Evolutionary conservation across 192 early-diverging fungal species (phyloP), one percentile per base, ranked within the genome.

Genomic region (Entrophospora sp.): DNA sequence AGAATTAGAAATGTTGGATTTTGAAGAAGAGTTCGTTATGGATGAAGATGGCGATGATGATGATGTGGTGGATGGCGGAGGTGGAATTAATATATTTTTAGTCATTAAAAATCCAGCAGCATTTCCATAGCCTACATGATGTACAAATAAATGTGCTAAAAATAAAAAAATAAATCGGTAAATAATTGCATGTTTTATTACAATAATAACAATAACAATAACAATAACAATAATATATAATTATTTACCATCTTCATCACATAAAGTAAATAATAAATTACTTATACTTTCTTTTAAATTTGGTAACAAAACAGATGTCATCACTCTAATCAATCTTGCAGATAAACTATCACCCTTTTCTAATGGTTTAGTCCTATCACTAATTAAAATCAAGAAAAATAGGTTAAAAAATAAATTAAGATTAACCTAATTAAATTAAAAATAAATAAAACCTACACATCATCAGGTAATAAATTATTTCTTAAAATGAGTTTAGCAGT

Each of bases 101-200:
- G 86, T 83, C 61, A 93, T 77, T 58, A 98, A 75, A 66, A 89
- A 98, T 40, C 96, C 96, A 6, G 91, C 91, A 22, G 90, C 91
- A 69, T 94, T 93, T 35, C 94, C 96, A 62, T 96, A 98, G 12
- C 96, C 96, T 4, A 92, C 83, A 67, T 90, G 83, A 25, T 75
- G 71, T 20, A 85, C 81, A 46, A 93, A 81, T 14, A 64, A 58
- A 9, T 74, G 71, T 2, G 83, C 89, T 92, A 46, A 12, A n/a
- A n/a, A 12, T 18, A 42, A 3, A 16, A 14, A 44, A 5, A 22
- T 0, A 44, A 56, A 49, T 20, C 61, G 20, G 10, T 43, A 18
- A 14, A 37, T 27, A 56, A 22, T 4, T 1, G 14, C 0, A 27
- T 35, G 14, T 4, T 20, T 45, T 36, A 61, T 27, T 13, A 44